Evolutionary conservation across 768 basidiomycete species (phyloP).

Genomic region (Mycena sanguinolenta): DNA sequence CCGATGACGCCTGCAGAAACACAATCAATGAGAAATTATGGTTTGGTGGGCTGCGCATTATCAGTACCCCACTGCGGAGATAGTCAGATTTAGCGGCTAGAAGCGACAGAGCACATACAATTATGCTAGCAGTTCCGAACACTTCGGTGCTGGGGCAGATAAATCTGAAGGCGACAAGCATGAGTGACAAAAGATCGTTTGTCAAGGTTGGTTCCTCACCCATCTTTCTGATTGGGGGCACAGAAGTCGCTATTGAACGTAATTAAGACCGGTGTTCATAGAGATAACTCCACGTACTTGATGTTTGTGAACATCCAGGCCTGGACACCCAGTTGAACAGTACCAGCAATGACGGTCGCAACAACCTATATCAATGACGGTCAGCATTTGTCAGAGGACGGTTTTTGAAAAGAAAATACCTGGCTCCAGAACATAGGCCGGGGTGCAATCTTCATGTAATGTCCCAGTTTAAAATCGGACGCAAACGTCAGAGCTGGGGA

Average conservation of each 20-base stretch:
- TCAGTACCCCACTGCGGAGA: constrained; percentile 38
- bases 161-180: constrained; percentile 50
- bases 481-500: constrained; percentile 63
- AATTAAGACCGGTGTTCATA: constrained; percentile 11
- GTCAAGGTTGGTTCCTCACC: constrained; percentile 37
- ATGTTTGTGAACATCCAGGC: constrained; percentile 74
- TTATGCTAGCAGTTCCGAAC: constrained; percentile 67
- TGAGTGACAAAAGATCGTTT: not conserved
- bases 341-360: constrained; percentile 70
- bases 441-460: constrained; percentile 70
- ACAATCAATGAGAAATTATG: constrained; percentile 11
- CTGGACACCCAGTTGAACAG: constrained; percentile 77
- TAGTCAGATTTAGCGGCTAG: constrained; percentile 25
- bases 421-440: constrained; percentile 63
- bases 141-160: constrained; percentile 68
- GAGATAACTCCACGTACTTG: constrained; percentile 37
- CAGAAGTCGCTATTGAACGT: constrained; percentile 61
- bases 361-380: constrained; percentile 56
- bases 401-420: constrained; percentile 28
- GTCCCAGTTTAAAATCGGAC: constrained; percentile 56
- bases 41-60: too few species aligned
- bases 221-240: constrained; percentile 56
- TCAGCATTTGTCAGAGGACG: not conserved
- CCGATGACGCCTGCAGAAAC: constrained; percentile 63
- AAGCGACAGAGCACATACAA: constrained; percentile 54